Evolutionary conservation across 192 early-diverging fungal genomes (phyloP).

Genomic region (Backusella morwellensis): DNA sequence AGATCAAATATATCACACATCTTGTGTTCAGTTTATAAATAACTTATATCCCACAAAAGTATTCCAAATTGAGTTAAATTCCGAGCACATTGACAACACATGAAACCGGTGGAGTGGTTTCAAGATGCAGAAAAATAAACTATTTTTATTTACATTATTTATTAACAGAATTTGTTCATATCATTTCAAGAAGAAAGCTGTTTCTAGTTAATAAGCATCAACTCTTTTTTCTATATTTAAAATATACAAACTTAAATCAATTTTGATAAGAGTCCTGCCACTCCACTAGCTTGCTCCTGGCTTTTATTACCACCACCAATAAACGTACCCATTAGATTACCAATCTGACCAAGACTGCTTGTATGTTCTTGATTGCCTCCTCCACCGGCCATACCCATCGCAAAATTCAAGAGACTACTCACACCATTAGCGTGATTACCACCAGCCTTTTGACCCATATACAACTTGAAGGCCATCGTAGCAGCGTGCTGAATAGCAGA

Average conservation of each 20-base stretch:
- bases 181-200: no score
- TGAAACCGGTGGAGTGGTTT: no score
- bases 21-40: no score
- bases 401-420: constrained; percentile 16
- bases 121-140: no score
- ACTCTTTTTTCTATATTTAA: no score
- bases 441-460: constrained; percentile 26
- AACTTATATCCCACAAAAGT: no score
- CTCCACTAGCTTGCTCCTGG: background rate
- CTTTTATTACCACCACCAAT: background rate
- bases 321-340: background rate
- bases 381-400: background rate
- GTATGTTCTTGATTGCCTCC: constrained; percentile 14
- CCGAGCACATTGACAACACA: no score
- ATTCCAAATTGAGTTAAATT: no score
- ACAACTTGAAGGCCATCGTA: constrained; percentile 36
- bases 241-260: background rate
- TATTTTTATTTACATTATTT: no score
- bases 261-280: background rate
- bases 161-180: no score
- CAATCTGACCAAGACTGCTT: background rate
- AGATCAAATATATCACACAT: no score
- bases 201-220: no score
- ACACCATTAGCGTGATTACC: background rate
- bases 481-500: constrained; percentile 26